These are phyloP conservation scores for Daldinia vernicosa DNA, from an alignment of 495 filamentous ascomycete species.

Conservation along the genomic window DNA sequence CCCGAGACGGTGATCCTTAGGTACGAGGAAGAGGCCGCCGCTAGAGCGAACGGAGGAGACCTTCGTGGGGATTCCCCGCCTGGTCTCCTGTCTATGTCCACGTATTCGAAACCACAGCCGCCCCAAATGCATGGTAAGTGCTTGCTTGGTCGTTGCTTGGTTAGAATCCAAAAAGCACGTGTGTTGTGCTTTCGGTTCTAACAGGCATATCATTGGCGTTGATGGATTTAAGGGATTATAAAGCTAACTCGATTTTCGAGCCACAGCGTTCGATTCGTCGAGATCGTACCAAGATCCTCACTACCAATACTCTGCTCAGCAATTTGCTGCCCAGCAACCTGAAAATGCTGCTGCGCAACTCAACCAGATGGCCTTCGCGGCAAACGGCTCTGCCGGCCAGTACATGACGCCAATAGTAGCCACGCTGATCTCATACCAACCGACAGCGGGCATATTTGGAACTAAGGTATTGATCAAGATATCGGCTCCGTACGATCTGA, in stretches of 20 bases:
- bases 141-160: background rate
- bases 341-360: slow-evolving; percentile 60
- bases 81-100: slow-evolving; percentile 61
- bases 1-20: slow-evolving; percentile 60
- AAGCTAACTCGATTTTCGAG: slow-evolving; percentile 47
- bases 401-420: slow-evolving; percentile 58
- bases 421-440: slow-evolving; percentile 73
- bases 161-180: slow-evolving; percentile 17
- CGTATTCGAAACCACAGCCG: slow-evolving; percentile 55
- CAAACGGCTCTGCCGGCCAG: slow-evolving; percentile 60
- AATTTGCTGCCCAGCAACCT: slow-evolving; percentile 51
- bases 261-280: slow-evolving; percentile 58
- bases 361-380: slow-evolving; percentile 63
- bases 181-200: background rate
- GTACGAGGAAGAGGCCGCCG: slow-evolving; percentile 58
- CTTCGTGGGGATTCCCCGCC: slow-evolving; percentile 59
- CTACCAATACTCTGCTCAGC: slow-evolving; percentile 56
- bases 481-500: slow-evolving; percentile 72
- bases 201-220: too few species aligned
- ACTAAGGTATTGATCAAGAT: slow-evolving; percentile 77
- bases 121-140: slow-evolving; percentile 60
- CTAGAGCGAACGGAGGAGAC: slow-evolving; percentile 56
- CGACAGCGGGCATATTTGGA: slow-evolving; percentile 71
- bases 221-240: background rate
- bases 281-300: slow-evolving; percentile 54